phyloP scores from a whole-genome alignment of 805 yeast species.

The Starmerella sp. region DNA sequence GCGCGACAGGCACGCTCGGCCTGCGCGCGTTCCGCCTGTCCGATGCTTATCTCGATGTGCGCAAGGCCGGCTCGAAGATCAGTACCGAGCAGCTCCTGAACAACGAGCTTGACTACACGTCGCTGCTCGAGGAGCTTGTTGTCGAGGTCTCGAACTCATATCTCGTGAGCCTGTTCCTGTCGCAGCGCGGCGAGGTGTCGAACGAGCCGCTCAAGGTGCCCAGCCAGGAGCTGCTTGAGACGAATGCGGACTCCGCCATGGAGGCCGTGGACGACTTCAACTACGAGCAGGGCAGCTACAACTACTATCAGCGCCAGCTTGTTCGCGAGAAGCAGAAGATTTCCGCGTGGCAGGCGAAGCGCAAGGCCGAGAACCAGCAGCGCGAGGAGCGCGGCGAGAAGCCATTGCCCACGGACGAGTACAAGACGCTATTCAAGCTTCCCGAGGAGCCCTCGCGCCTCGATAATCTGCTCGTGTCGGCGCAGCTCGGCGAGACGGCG shows the following conservation, averaged over 20 bases:
- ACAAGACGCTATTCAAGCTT: conserved; percentile 53
- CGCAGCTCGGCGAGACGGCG: conserved; percentile 59
- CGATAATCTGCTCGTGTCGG: conserved; percentile 56
- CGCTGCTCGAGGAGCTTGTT: conserved; percentile 63
- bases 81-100: conserved; percentile 50
- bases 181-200: conserved; percentile 19
- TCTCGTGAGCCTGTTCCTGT: conserved; percentile 47
- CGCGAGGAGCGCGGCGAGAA: conserved; percentile 49
- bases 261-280: conserved; percentile 64
- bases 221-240: conserved; percentile 33
- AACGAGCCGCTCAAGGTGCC: conserved; percentile 34
- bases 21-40: conserved; percentile 62
- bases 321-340: conserved; percentile 60
- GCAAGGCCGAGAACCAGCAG: conserved; percentile 52
- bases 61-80: conserved; percentile 41
- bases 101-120: conserved; percentile 50
- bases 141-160: conserved; percentile 56
- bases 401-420: conserved; percentile 41
- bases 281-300: conserved; percentile 68
- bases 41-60: conserved; percentile 44
- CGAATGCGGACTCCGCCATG: conserved; percentile 49
- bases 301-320: conserved; percentile 67
- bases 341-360: conserved; percentile 61
- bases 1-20: conserved; percentile 46
- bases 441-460: conserved; percentile 67